Evolutionary conservation across 805 yeast species (phyloP).

Genomic region (Zygoascus flipseniorum): DNA sequence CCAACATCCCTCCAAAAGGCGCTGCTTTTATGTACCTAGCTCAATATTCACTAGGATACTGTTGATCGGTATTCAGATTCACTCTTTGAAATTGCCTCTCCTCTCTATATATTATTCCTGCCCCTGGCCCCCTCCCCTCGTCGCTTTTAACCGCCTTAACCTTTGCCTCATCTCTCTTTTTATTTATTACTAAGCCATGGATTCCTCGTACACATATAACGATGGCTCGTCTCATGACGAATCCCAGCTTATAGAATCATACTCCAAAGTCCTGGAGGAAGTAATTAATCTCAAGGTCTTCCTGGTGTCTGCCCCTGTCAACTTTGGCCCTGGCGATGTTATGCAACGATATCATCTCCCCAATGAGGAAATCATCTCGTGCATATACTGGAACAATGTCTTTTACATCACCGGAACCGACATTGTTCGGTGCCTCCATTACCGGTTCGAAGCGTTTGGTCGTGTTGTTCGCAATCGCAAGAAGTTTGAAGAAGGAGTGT

Average conservation of each 20-base stretch:
- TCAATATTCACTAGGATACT: not conserved
- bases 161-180: not conserved
- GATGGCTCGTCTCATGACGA: not conserved
- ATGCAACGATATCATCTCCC: conserved; percentile 78
- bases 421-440: conserved; percentile 84
- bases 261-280: conserved; percentile 24
- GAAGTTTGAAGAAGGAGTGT: conserved; percentile 94
- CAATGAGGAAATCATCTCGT: conserved; percentile 87
- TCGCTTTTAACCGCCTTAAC: not conserved
- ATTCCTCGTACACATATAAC: not conserved
- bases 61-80: conserved; percentile 6
- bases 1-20: not conserved
- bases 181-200: not conserved
- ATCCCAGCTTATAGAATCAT: conserved; percentile 5
- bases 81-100: not conserved
- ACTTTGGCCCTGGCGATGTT: conserved; percentile 84
- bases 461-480: conserved; percentile 75
- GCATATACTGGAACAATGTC: conserved; percentile 85
- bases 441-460: conserved; percentile 84
- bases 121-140: not conserved
- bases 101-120: not conserved
- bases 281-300: conserved; percentile 34
- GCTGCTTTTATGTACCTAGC: not conserved
- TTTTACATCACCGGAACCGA: conserved; percentile 94
- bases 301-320: conserved; percentile 87